Base-by-base conservation (phyloP, 768 basidiomycete species). In the Xerocomellus amylosporus region DNA sequence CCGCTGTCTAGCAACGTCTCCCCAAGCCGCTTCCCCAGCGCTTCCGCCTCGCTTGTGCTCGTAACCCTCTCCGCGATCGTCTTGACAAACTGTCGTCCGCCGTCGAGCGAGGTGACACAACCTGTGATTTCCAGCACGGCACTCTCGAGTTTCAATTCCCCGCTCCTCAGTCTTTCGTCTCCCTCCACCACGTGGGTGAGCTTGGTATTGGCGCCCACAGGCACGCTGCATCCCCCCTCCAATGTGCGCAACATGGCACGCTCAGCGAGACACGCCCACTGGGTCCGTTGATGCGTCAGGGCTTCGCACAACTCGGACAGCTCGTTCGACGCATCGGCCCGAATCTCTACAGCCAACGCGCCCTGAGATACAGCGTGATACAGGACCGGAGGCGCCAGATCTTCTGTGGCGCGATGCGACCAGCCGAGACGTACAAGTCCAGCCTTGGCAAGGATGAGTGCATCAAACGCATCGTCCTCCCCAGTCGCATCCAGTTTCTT, bases 141-240 rank as follows among this genome's bases (percentile, higher is more conserved):
- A 31, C 68, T 74, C 53, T 64, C 55, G 2, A 71, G 33, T 22
- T 65, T 68, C 37, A 58, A 5, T 17, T 66, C 73, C 0, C 71
- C 75, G 24, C 66, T 74, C 44, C 54, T 56, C 57, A 66, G 48
- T 39, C 66, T 66, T 12, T 72, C 69, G 5, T 67, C 58, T n/a
- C 73, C 71, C 37, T 64, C 64, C 13, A 64, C 63, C 6, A 60
- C 58, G 12, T 67, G 64, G 15, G 71, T 69, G 52, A 88, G 69
- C 43, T 68, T 72, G 28, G 83, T 85, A 47, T 78, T 75, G 28
- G 92, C 86, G 4, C 95, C 96, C 15, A 99, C 94, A 3, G 96
- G 96, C 0, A 99, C 95, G 57, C 91, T 94, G 73, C 97, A 99
- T 24, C 97, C 97, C 28, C 97, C 97, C 71, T 98, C 97, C 49